Conservation (phyloP, 805 yeast species). For the Ogataea nonfermentans region DNA sequence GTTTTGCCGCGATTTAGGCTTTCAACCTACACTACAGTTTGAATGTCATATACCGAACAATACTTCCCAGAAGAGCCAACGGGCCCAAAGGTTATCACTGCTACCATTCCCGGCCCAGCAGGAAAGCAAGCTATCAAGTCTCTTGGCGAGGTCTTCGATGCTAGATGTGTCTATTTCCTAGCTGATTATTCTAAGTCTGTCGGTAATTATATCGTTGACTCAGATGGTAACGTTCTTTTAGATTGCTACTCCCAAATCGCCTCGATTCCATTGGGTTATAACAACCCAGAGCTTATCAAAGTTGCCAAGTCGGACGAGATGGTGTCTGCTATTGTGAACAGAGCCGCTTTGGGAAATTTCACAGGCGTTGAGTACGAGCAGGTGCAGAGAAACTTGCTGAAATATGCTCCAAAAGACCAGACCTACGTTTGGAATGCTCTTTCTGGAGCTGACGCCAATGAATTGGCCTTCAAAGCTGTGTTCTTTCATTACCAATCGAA, state of each 20-base stretch:
- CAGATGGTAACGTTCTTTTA: conserved; percentile 70
- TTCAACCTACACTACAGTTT: background rate
- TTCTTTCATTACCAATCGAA: conserved; percentile 74
- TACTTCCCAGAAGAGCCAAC: conserved; percentile 82
- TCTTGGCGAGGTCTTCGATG: conserved; percentile 63
- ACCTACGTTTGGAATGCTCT: conserved; percentile 74
- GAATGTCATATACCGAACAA: conserved; percentile 38
- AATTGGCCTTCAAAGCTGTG: conserved; percentile 85
- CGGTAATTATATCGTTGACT: conserved; percentile 81
- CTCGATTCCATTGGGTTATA: conserved; percentile 82
- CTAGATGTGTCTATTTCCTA: conserved; percentile 70
- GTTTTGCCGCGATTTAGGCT: background rate
- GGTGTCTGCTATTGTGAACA: conserved; percentile 71
- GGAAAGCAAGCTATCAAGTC: conserved; percentile 50
- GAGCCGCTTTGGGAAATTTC: conserved; percentile 84
- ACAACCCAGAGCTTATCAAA: conserved; percentile 71
- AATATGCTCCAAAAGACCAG: conserved; percentile 79
- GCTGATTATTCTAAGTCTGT: conserved; percentile 72
- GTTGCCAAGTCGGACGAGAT: conserved; percentile 68
- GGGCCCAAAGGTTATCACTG: conserved; percentile 59
- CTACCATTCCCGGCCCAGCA: conserved; percentile 74
- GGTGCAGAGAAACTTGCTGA: conserved; percentile 56
- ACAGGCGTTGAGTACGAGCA: conserved; percentile 61
- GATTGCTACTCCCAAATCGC: conserved; percentile 85
- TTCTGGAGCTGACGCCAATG: conserved; percentile 87